A percentile compares a stretch with the other conserved stretches of the same genome.
Conservation (phyloP, 768 basidiomycete species). For the Cystofilobasidium bisporidii region DNA sequence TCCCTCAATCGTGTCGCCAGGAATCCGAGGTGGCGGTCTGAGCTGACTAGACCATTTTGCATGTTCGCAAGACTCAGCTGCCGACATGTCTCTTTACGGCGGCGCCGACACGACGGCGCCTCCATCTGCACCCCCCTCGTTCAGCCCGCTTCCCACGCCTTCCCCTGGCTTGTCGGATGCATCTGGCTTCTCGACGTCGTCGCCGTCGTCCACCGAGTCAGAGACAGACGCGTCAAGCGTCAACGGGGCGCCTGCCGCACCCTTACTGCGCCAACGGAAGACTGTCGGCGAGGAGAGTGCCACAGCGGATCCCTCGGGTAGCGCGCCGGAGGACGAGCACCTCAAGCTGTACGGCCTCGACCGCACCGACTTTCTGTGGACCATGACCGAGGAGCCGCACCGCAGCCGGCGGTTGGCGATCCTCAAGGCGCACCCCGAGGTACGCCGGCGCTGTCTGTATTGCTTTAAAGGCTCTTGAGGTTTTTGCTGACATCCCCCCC, state of each 20-base stretch:
- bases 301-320: background rate
- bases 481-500: no score
- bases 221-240: no score
- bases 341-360: slow-evolving; percentile 14
- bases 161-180: no score
- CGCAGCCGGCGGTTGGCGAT: slow-evolving; percentile 75
- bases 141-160: slow-evolving; percentile 2
- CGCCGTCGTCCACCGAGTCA: no score
- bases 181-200: background rate
- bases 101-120: slow-evolving; percentile 65
- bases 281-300: background rate
- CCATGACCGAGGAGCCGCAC: slow-evolving; percentile 97
- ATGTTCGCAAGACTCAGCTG: background rate
- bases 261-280: no score
- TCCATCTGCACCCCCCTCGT: slow-evolving; percentile 38
- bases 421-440: slow-evolving; percentile 89
- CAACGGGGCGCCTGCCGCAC: no score
- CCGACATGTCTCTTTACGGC: slow-evolving; percentile 44
- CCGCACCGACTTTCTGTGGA: slow-evolving; percentile 72
- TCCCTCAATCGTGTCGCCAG: no score
- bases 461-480: no score
- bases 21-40: no score
- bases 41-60: no score
- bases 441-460: slow-evolving; percentile 43
- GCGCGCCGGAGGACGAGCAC: background rate